Evolutionary conservation across 192 early-diverging fungal genomes (phyloP).

Genomic region (Coemansia sp.): DNA sequence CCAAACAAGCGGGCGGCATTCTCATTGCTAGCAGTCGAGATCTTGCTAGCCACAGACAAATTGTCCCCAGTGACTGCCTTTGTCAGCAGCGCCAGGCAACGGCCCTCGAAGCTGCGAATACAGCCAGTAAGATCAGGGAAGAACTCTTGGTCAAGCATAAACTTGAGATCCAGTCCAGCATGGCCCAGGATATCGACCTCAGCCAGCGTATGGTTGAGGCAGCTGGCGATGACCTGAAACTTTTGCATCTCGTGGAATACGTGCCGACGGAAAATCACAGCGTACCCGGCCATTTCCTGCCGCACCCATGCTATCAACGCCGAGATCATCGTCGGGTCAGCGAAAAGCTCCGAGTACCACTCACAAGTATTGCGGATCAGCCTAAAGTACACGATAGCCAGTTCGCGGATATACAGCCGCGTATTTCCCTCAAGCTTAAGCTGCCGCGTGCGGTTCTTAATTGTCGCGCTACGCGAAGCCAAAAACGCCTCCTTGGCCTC

Average conservation of each 20-base stretch:
- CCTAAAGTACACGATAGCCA: constrained; percentile 85
- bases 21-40: constrained; percentile 33
- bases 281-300: constrained; percentile 82
- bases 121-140: constrained; percentile 70
- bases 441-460: constrained; percentile 67
- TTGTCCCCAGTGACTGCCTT: constrained; percentile 68
- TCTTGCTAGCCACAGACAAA: constrained; percentile 61
- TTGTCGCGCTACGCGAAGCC: constrained; percentile 69
- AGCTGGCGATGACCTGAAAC: constrained; percentile 83
- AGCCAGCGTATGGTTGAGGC: constrained; percentile 72
- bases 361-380: constrained; percentile 94
- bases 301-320: constrained; percentile 93
- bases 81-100: constrained; percentile 64
- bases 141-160: constrained; percentile 80
- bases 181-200: constrained; percentile 79
- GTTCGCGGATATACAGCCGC: constrained; percentile 77
- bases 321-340: constrained; percentile 84
- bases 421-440: constrained; percentile 90
- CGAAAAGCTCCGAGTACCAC: constrained; percentile 91
- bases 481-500: constrained; percentile 87
- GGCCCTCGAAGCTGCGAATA: constrained; percentile 68
- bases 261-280: constrained; percentile 82
- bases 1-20: constrained; percentile 36
- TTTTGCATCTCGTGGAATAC: constrained; percentile 79
- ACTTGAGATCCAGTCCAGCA: constrained; percentile 82